Percentiles rank a stretch among this genome's conserved stretches.
Conservation (phyloP, 768 basidiomycete species). For the Tricholoma saponaceum region DNA sequence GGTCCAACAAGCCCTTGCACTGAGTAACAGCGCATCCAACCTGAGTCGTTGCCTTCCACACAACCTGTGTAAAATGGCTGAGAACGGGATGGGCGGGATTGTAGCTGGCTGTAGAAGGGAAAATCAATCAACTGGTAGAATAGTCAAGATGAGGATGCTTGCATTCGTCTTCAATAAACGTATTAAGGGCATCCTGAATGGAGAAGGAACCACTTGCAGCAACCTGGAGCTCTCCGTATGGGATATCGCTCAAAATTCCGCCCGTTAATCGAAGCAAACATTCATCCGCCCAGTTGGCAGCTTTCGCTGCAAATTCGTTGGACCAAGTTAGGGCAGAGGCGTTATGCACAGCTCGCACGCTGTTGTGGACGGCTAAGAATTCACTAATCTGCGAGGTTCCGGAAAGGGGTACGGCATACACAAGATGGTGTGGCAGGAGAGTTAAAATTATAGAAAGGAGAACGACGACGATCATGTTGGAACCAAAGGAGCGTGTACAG, state of each 20-base stretch:
- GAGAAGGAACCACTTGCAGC: slow-evolving; percentile 48
- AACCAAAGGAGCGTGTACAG: slow-evolving; percentile 1
- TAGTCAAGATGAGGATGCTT: slow-evolving; percentile 13
- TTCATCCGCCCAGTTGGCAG: slow-evolving; percentile 45
- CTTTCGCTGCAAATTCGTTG: slow-evolving; percentile 37
- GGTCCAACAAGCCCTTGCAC: slow-evolving; percentile 48
- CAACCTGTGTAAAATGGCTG: slow-evolving; percentile 59
- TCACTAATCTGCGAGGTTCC: slow-evolving; percentile 19
- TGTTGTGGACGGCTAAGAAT: slow-evolving; percentile 48
- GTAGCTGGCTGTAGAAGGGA: slow-evolving; percentile 29
- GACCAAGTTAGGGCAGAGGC: slow-evolving; percentile 49
- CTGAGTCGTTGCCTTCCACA: slow-evolving; percentile 59
- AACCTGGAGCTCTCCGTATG: slow-evolving; percentile 54
- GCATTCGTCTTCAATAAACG: slow-evolving; percentile 51
- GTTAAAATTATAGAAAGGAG: background rate
- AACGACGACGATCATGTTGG: background rate
- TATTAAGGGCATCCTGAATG: slow-evolving; percentile 34
- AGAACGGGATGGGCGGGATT: slow-evolving; percentile 43
- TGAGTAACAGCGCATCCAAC: slow-evolving; percentile 52
- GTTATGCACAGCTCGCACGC: slow-evolving; percentile 36
- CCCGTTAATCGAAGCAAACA: slow-evolving; percentile 47
- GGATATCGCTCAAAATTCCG: slow-evolving; percentile 35
- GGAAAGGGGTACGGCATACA: slow-evolving; percentile 1
- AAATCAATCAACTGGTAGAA: background rate
- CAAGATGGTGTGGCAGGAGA: background rate